phyloP scores from a whole-genome alignment of 1,284 basidiomycete genomes.

The Ceratobasidium sp. region DNA sequence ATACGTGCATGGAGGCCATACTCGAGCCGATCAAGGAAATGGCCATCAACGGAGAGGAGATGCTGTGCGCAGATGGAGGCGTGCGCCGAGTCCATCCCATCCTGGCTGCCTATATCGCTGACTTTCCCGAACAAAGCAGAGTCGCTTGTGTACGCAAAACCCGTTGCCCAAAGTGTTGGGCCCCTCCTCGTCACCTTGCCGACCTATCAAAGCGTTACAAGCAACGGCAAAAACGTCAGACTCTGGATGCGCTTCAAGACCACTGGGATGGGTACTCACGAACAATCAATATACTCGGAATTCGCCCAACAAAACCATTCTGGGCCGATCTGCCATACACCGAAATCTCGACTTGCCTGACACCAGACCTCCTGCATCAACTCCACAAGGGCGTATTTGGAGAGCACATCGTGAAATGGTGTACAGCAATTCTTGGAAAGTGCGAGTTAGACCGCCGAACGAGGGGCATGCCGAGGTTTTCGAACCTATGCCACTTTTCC shows the following conservation, averaged over 20 bases:
- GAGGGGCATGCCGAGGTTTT: slow-evolving; percentile 35
- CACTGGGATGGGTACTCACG: slow-evolving; percentile 1
- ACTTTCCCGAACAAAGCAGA: background rate
- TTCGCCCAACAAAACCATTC: slow-evolving; percentile 49
- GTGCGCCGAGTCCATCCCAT: background rate
- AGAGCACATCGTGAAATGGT: slow-evolving; percentile 52
- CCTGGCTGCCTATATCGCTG: background rate
- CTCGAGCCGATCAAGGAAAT: background rate
- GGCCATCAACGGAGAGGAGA: slow-evolving; percentile 59
- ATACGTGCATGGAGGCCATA: background rate
- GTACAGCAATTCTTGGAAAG: slow-evolving; percentile 11
- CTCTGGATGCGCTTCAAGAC: background rate
- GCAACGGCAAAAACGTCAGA: background rate
- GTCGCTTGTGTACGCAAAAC: background rate
- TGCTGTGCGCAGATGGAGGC: slow-evolving; percentile 49
- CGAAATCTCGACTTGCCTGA: slow-evolving; percentile 50
- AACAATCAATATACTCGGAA: slow-evolving; percentile 10
- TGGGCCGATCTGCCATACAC: slow-evolving; percentile 52
- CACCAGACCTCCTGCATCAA: slow-evolving; percentile 53
- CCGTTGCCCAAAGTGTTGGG: background rate
- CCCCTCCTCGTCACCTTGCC: background rate
- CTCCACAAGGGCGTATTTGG: slow-evolving; percentile 53
- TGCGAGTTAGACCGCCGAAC: slow-evolving; percentile 47
- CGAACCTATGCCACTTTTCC: background rate
- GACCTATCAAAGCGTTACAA: background rate